Evolutionary conservation across 495 filamentous ascomycete genomes (phyloP).

Genomic region (Friedmanniomyces simplex): DNA sequence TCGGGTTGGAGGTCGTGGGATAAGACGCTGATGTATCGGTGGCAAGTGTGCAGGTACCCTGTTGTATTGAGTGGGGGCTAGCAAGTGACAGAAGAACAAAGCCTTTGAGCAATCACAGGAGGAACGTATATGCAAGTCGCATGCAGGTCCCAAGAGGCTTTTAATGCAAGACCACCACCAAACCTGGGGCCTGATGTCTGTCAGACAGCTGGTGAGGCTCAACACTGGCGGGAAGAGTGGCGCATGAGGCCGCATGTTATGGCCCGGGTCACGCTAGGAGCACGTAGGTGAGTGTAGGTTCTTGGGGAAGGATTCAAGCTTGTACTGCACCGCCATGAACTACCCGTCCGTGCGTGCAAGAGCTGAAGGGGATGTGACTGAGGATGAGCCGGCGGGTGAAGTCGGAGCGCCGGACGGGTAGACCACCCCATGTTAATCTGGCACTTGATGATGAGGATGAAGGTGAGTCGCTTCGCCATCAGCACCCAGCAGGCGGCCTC

Average conservation of each 20-base stretch:
- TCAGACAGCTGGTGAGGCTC: not conserved
- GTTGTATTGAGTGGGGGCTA: too few species aligned
- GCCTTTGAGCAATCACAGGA: conserved; percentile 1
- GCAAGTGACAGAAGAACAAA: not conserved
- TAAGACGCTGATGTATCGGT: not conserved
- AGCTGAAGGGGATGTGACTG: not conserved
- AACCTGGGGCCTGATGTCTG: not conserved
- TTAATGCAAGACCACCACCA: not conserved
- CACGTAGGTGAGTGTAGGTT: not conserved
- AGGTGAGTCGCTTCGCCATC: not conserved
- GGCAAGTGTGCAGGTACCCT: too few species aligned
- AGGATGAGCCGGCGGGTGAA: not conserved
- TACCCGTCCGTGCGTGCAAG: not conserved
- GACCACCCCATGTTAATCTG: not conserved
- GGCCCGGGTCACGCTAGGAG: not conserved
- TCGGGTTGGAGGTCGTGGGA: not conserved
- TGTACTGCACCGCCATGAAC: not conserved
- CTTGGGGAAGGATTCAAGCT: not conserved
- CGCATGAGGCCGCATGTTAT: not conserved
- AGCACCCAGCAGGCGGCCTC: not conserved
- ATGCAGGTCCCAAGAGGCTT: conserved; percentile 3
- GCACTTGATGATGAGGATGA: too few species aligned
- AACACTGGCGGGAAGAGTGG: not conserved
- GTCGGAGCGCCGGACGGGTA: not conserved
- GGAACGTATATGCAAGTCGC: not conserved